A percentile compares a stretch with the other conserved stretches of the same genome.
phyloP scores from a whole-genome alignment of 1,284 basidiomycete genomes.

The Meira miltonrushii region DNA sequence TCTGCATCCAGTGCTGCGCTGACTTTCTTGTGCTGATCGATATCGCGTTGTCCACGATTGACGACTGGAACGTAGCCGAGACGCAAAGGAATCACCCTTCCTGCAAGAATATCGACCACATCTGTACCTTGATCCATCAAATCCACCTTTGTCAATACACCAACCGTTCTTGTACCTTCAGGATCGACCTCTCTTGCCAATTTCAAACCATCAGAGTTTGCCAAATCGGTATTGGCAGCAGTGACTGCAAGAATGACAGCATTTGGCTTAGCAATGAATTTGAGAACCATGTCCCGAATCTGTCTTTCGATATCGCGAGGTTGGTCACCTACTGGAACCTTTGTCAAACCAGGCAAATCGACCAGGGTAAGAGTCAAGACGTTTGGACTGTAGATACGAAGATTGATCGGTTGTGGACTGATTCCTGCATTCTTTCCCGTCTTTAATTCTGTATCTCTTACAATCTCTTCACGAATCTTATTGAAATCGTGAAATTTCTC shows the following conservation, averaged over 20 bases:
- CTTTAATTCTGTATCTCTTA: constrained; percentile 93
- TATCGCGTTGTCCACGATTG: constrained; percentile 94
- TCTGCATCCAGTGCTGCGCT: constrained; percentile 78
- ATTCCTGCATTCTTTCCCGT: constrained; percentile 84
- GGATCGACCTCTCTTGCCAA: constrained; percentile 93
- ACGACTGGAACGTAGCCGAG: constrained; percentile 95
- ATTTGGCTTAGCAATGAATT: constrained; percentile 87
- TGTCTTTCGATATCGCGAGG: constrained; percentile 96
- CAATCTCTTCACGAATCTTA: constrained; percentile 93
- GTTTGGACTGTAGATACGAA: constrained; percentile 92
- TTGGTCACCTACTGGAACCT: constrained; percentile 91
- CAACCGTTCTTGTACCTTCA: constrained; percentile 88
- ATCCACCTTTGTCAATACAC: constrained; percentile 96
- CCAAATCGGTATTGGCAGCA: constrained; percentile 90
- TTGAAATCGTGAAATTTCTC: constrained; percentile 97
- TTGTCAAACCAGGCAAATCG: constrained; percentile 92
- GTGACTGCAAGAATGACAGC: constrained; percentile 85
- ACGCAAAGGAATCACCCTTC: constrained; percentile 85
- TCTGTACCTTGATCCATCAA: constrained; percentile 96
- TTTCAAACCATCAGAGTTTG: constrained; percentile 96
- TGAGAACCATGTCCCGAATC: constrained; percentile 91
- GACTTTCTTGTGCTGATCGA: constrained; percentile 79
- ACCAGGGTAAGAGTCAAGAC: constrained; percentile 94
- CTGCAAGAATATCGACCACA: constrained; percentile 95
- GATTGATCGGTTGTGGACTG: constrained; percentile 90